Conservation (phyloP, 2,329 filamentous ascomycete species). For the Sclerotinia nivalis region DNA sequence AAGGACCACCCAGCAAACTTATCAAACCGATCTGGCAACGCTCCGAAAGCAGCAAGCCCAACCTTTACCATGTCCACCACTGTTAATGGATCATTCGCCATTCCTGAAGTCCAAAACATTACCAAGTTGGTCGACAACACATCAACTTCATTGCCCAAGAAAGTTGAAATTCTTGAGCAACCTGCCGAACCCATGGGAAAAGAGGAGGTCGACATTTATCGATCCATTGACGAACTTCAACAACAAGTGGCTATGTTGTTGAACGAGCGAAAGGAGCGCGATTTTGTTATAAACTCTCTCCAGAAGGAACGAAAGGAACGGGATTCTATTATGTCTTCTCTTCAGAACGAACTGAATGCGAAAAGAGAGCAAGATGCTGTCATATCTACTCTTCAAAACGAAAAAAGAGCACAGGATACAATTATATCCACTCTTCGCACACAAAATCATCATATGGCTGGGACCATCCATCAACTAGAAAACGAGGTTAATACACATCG, state of each 20-base stretch:
- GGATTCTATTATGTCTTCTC: conserved; percentile 9
- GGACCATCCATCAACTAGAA: too few relatives aligned
- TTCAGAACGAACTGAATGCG: neutral
- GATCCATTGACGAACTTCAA: conserved; percentile 17
- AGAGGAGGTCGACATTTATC: conserved; percentile 18
- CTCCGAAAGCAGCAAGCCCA: conserved; percentile 13
- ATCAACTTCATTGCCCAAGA: conserved; percentile 10
- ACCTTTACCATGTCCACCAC: conserved; percentile 20
- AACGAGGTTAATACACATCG: neutral
- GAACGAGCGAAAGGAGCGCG: conserved; percentile 15
- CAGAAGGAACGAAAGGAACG: conserved; percentile 1
- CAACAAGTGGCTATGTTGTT: conserved; percentile 15
- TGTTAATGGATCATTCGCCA: conserved; percentile 10
- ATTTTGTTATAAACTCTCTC: conserved; percentile 5
- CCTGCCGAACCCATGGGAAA: conserved; percentile 4
- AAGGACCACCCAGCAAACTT: conserved; percentile 14
- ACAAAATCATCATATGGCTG: too few relatives aligned
- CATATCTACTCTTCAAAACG: neutral
- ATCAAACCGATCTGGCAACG: conserved; percentile 4
- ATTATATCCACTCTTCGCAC: conserved; percentile 1
- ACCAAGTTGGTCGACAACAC: conserved; percentile 19
- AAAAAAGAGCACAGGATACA: neutral
- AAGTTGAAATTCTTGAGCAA: neutral
- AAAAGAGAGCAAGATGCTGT: neutral
- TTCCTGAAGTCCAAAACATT: conserved; percentile 14